A percentile compares a stretch with the other conserved stretches of the same genome.
Conservation (phyloP, 352 stramenopile genomes). For the Thalassiosira pacifica region DNA sequence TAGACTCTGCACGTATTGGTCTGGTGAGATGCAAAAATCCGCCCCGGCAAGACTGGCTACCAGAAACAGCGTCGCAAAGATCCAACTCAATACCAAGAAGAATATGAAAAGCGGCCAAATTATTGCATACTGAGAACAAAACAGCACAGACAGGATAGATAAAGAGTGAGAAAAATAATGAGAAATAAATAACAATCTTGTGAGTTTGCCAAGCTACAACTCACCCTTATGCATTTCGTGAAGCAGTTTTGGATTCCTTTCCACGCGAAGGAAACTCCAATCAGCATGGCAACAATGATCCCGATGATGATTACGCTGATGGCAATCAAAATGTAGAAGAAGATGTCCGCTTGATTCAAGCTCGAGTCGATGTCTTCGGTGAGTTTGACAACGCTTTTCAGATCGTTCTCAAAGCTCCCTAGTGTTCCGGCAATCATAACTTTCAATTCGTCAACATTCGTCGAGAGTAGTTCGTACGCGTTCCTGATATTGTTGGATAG, state of each 20-base stretch:
- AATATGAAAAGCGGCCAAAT: conserved; percentile 63
- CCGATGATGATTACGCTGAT: conserved; percentile 48
- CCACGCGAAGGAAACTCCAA: conserved; percentile 30
- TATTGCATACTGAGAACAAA: conserved; percentile 51
- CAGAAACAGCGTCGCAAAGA: conserved; percentile 58
- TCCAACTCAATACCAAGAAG: conserved; percentile 52
- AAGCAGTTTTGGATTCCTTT: conserved; percentile 41
- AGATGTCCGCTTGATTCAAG: conserved; percentile 31
- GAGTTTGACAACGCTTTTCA: conserved; percentile 20
- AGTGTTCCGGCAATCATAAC: conserved; percentile 22
- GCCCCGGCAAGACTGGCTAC: conserved; percentile 44
- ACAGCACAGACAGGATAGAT: no score
- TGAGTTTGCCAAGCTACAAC: no score
- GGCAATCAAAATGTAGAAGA: conserved; percentile 50
- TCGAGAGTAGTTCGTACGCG: conserved; percentile 3
- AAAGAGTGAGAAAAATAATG: no score
- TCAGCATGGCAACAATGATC: conserved; percentile 51
- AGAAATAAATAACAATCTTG: no score
- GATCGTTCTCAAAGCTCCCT: conserved; percentile 11
- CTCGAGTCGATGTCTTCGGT: conserved; percentile 39
- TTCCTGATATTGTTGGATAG: conserved; percentile 31
- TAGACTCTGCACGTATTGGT: conserved; percentile 24
- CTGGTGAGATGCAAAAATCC: conserved; percentile 60
- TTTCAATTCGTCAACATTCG: conserved; percentile 26
- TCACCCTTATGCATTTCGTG: conserved; percentile 53